Evolutionary conservation across 495 filamentous ascomycete genomes (phyloP).

Genomic region (Aspergillus mulundensis): DNA sequence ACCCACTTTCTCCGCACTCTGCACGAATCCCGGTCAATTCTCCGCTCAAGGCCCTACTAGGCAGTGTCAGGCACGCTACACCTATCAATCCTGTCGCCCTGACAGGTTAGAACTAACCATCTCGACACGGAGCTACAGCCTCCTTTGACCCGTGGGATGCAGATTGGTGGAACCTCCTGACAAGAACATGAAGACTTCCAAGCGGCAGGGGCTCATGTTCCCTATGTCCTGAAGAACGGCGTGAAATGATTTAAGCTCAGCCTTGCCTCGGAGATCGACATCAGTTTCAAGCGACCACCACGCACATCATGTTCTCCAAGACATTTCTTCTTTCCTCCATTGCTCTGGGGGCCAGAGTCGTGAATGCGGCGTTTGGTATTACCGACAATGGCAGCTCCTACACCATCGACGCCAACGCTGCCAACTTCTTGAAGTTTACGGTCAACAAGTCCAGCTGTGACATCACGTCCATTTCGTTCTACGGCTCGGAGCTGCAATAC

Average conservation of each 20-base stretch:
- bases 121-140: background rate
- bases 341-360: conserved; percentile 21
- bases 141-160: background rate
- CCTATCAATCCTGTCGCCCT: background rate
- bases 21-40: background rate
- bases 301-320: conserved; percentile 20
- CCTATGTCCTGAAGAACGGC: background rate
- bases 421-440: conserved; percentile 52
- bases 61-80: background rate
- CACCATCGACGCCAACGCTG: conserved; percentile 51
- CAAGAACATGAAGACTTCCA: background rate
- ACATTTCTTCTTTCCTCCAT: conserved; percentile 19
- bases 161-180: conserved; percentile 8
- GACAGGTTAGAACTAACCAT: background rate
- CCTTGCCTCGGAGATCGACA: background rate
- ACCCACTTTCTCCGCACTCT: background rate
- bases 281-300: background rate
- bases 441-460: conserved; percentile 56
- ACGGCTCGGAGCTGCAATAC: conserved; percentile 55
- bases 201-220: background rate
- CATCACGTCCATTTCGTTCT: conserved; percentile 59
- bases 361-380: conserved; percentile 31
- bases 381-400: conserved; percentile 30
- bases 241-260: conserved; percentile 9
- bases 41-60: background rate